Percentiles rank a stretch among this genome's conserved stretches.
phyloP scores from a whole-genome alignment of 768 basidiomycete species.

The Serendipita sp. region DNA sequence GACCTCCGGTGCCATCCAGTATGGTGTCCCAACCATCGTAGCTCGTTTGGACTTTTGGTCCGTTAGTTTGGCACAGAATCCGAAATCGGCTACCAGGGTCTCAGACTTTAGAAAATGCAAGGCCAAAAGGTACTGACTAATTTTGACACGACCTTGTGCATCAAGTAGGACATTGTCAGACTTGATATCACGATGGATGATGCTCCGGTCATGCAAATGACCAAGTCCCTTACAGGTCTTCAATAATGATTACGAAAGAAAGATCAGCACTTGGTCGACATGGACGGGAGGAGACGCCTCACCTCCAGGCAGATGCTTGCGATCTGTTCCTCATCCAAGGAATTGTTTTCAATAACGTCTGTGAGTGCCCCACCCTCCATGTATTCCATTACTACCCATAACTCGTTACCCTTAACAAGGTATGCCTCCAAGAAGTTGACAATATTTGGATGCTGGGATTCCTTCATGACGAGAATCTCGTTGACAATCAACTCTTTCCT shows the following conservation, averaged over 20 bases:
- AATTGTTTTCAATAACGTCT: conserved; percentile 95
- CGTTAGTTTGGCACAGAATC: conserved; percentile 90
- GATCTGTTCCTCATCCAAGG: conserved; percentile 89
- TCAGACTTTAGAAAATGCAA: neutral
- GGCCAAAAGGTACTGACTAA: conserved; percentile 48
- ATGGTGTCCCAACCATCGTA: conserved; percentile 96
- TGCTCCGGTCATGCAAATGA: conserved; percentile 83
- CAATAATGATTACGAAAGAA: neutral
- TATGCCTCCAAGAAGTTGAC: conserved; percentile 91
- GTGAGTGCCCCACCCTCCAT: conserved; percentile 98
- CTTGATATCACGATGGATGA: conserved; percentile 96
- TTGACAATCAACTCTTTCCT: conserved; percentile 96
- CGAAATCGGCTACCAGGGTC: conserved; percentile 63
- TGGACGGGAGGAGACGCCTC: conserved; percentile 16
- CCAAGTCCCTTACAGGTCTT: conserved; percentile 91
- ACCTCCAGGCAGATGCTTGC: conserved; percentile 86
- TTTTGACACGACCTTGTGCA: conserved; percentile 85
- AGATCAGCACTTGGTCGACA: neutral
- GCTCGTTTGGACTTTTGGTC: conserved; percentile 94
- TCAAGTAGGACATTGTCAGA: conserved; percentile 92
- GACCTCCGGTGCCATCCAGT: conserved; percentile 99
- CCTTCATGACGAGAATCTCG: conserved; percentile 97
- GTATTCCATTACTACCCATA: conserved; percentile 98
- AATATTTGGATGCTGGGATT: conserved; percentile 91
- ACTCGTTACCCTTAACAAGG: conserved; percentile 70